Evolutionary conservation across 1,284 basidiomycete genomes (phyloP), one percentile per base, ranked within the genome.

Genomic region (Prillingera fragicola): DNA sequence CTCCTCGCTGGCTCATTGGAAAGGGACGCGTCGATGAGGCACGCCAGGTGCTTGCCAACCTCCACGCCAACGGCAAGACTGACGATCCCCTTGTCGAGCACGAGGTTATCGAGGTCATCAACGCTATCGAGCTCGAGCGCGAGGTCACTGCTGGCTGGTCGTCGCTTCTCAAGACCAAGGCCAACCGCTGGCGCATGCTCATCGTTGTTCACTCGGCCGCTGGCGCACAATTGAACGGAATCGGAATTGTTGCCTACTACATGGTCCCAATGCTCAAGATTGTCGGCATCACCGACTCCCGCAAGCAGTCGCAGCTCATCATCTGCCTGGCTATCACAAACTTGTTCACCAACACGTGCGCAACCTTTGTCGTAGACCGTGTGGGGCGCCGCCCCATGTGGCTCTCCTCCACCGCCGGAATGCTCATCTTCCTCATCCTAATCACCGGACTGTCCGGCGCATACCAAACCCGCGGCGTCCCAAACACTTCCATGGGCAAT

Each of bases 251-350:
- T 15, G 35, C 29, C 13, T 68, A 83, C 73, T 86, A 85, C 73
- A 76, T 87, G 53, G 80, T 75, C 71, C 75, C 78, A 57, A 81
- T 86, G 45, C 78, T 86, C 54, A 72, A 78, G 54, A 73, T 76
- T 47, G 80, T 86, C 45, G 84, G 83, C 42, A 80, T 86, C 56
- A 80, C 77, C n/a, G 69, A 77, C 55, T 66, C 74, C 3, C 74
- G 75, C 34, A 78, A 75, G 42, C 81, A 80, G 60, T 73, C 82
- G 15, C 77, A 82, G 54, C 80, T 84, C 70, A 84, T 84, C 63
- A 82, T 80, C 59, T 76, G 82, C 52, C 76, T 87, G 5, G 51
- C 62, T 22, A 53, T 66, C 36, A 64, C 48, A 45, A 63, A 63
- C 49, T 55, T 37, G 46, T 36, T 57, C 33, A 47, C 55, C 22